Base-by-base conservation (phyloP, 2,329 filamentous ascomycete species). In the Fusarium sarcochroum region DNA sequence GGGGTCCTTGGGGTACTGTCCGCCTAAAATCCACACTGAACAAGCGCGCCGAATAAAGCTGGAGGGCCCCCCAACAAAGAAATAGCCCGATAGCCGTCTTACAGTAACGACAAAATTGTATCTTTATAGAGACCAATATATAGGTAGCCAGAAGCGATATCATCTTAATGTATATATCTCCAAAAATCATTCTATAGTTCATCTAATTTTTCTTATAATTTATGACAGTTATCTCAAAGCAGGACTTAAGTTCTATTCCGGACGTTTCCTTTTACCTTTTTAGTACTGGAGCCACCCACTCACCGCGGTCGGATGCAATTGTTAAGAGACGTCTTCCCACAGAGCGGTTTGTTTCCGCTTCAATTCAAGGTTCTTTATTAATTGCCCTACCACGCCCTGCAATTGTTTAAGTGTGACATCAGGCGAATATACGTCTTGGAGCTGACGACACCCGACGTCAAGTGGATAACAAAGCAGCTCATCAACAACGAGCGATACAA, bases 261-360 rank as follows among this genome's bases (percentile, higher is more conserved):
- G 23, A 23, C 23, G 7, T 23, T 23, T 23, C 23, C 23, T 7
- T 23, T 23, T 7, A 23, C 23, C 23, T 23, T 23, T 23, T 23
- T 23, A 23, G 23, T 23, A 23, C 23, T 23, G 23, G 46, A n/a
- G 27, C 14, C 49, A 25, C 35, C 58, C 57, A 62, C 57, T 62
- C 49, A 42, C 25, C 21, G 27, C 42, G 27, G 35, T n/a, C 35
- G n/a, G 35, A 20, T 50, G 30, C 38, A 41, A 21, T 21, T 13
- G 30, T 49, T 30, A 34, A 25, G 38, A 63, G 32, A 44, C 51
- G 64, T 48, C 38, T 54, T 14, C 23, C 27, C 53, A 58, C 45
- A 54, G 63, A 42, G 55, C 60, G 65, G 65, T 30, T 66, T 54
- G 44, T 66, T 68, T 68, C 65, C 65, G 54, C 65, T 50, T 25